Evolutionary conservation across 2,329 filamentous ascomycete genomes (phyloP), one percentile per base, ranked within the genome.

Genomic region (Fusarium nurragi): DNA sequence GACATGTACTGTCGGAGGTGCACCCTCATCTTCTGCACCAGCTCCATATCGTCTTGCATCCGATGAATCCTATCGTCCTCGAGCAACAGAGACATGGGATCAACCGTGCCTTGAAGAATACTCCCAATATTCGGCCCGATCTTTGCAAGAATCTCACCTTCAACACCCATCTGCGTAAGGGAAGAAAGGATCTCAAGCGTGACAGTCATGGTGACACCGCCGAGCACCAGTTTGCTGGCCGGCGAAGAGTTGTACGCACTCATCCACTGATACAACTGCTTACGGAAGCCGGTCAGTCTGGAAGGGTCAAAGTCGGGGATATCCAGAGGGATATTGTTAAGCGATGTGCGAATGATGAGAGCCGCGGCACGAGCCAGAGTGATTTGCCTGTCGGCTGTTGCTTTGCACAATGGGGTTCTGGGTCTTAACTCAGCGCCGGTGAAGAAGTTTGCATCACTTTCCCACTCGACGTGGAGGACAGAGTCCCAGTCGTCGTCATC

Each of bases 111-210:
- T 3, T 59, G 30, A 0, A 66, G 14, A 3, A 67, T 67, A 0
- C 8, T 30, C 4, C 43, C 50, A 3, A 66, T 10, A 3, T 64
- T 55, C 0, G 63, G 63, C 1, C 63, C 63, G n/a, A 66, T 49
- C 4, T 38, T 48, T 1, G 48, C 44, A n/a, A 67, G 39, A 3
- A 64, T 25, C 34, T 52, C 63, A 0, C 63, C 63, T 6, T 55
- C 63, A 4, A 43, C 11, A 1, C 63, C 45, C 22, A 66, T 28
- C 1, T 49, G 25, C 7, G 5, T 21, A 2, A 66, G 54, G 2
- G 63, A 66, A 1, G 63, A 55, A 2, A 66, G 14, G 0, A 67
- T 64, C 28, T 66, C 63, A 21, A 67, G 54, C 18, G 14, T 63
- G 5, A 41, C 49, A 1, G 44, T 64, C 48, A 55, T 67, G 1